A percentile compares a stretch with the other conserved stretches of the same genome.
These are phyloP conservation scores for Colletotrichum australisinense DNA, from an alignment of 2,329 filamentous ascomycete genomes.

Conservation along the genomic window DNA sequence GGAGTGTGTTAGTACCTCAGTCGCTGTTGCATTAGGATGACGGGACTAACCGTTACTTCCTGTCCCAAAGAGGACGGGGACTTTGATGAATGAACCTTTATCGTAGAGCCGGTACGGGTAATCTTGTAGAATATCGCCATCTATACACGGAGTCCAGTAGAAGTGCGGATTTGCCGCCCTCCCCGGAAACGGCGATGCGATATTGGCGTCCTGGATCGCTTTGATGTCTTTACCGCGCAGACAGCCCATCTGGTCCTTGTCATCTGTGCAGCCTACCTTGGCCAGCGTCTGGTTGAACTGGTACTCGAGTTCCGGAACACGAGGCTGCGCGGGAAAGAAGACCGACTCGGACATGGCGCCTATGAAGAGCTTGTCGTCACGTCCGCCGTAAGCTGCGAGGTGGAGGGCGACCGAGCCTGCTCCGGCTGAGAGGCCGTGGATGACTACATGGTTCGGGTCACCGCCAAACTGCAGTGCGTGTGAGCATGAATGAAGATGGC, in stretches of 20 bases:
- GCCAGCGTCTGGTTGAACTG: slow-evolving; percentile 55
- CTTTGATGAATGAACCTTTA: slow-evolving; percentile 52
- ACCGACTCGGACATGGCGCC: slow-evolving; percentile 59
- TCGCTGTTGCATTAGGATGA: background rate
- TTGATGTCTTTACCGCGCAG: slow-evolving; percentile 50
- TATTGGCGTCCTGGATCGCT: slow-evolving; percentile 55
- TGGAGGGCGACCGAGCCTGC: slow-evolving; percentile 68
- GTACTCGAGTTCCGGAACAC: slow-evolving; percentile 57
- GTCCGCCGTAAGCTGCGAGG: slow-evolving; percentile 58
- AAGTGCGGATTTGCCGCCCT: slow-evolving; percentile 51
- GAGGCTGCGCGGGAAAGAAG: slow-evolving; percentile 62
- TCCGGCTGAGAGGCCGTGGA: slow-evolving; percentile 72
- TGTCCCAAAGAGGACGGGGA: slow-evolving; percentile 58
- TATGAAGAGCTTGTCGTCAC: slow-evolving; percentile 57
- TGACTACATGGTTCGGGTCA: slow-evolving; percentile 67
- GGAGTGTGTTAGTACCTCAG: slow-evolving; percentile 3
- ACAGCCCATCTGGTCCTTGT: slow-evolving; percentile 51
- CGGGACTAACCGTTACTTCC: slow-evolving; percentile 53
- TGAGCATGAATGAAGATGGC: background rate
- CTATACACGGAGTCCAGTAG: slow-evolving; percentile 63
- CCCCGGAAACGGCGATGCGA: slow-evolving; percentile 52
- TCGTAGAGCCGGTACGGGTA: slow-evolving; percentile 54
- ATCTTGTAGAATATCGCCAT: slow-evolving; percentile 58
- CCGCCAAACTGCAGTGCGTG: slow-evolving; percentile 61
- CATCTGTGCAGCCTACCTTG: slow-evolving; percentile 49